These are phyloP conservation scores for Entomophthora muscae DNA, from an alignment of 371 early-diverging fungal species.

Conservation along the genomic window DNA sequence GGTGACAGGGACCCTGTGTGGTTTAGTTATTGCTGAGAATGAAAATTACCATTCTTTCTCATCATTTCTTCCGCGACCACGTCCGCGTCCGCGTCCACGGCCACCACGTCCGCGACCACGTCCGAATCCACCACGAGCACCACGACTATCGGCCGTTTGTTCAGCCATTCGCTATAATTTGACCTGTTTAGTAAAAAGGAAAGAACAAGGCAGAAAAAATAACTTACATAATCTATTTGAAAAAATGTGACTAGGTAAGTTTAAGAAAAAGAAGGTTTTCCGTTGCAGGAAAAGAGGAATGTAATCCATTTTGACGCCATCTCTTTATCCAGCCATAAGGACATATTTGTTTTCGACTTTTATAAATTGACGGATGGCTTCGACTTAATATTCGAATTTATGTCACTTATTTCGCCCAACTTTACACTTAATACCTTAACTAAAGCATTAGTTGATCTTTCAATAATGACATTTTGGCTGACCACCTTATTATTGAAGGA, in stretches of 20 bases:
- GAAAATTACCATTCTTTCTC: slow-evolving; percentile 57
- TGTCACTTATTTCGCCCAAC: no score
- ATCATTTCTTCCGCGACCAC: slow-evolving; percentile 71
- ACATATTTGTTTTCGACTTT: no score
- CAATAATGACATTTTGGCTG: no score
- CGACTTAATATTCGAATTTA: no score
- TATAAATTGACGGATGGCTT: no score
- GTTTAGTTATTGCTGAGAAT: no score
- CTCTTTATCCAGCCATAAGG: no score
- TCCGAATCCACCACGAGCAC: slow-evolving; percentile 7
- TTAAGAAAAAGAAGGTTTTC: not conserved
- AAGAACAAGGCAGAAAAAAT: not conserved
- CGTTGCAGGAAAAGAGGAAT: not conserved
- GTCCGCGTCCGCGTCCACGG: slow-evolving; percentile 55
- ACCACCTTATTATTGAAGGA: no score
- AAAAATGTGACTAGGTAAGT: not conserved
- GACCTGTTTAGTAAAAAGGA: not conserved
- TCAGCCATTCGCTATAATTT: slow-evolving; percentile 15
- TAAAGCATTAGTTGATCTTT: no score
- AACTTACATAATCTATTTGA: not conserved
- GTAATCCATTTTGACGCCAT: not conserved
- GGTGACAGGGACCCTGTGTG: slow-evolving; percentile 85
- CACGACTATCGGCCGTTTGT: slow-evolving; percentile 16
- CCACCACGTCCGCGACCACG: slow-evolving; percentile 50
- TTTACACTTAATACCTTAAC: no score